Conservation (phyloP, 495 filamentous ascomycete genomes). For the Aspergillus avenaceus region DNA sequence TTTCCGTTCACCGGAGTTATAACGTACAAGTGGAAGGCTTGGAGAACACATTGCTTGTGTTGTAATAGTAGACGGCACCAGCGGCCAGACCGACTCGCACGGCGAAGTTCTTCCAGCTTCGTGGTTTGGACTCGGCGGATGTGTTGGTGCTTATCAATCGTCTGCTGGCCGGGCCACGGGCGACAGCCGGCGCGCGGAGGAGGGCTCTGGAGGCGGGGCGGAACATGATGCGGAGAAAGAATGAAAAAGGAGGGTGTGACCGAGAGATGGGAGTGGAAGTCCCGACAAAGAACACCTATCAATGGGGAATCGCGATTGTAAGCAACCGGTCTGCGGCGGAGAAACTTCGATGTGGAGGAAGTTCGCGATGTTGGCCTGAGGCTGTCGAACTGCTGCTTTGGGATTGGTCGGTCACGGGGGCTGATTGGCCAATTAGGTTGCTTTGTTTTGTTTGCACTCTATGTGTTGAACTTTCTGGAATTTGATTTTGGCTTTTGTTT, state of each 20-base stretch:
- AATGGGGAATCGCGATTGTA: not conserved
- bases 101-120: conserved; percentile 78
- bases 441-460: too few relatives aligned
- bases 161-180: conserved; percentile 36
- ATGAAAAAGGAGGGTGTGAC: conserved; percentile 9
- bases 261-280: conserved; percentile 1
- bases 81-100: conserved; percentile 70
- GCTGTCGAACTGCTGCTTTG: not conserved
- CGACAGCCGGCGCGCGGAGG: conserved; percentile 42
- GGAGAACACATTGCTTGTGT: conserved; percentile 81
- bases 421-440: not conserved
- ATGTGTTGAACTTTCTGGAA: too few relatives aligned
- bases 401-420: not conserved
- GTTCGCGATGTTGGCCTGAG: conserved; percentile 6
- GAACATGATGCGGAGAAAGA: conserved; percentile 48
- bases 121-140: conserved; percentile 56
- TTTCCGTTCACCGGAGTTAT: too few relatives aligned
- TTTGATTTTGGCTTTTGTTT: too few relatives aligned
- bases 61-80: conserved; percentile 86
- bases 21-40: conserved; percentile 75
- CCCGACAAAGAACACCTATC: not conserved
- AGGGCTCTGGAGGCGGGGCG: conserved; percentile 54
- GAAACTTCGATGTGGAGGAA: conserved; percentile 3
- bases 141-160: conserved; percentile 74
- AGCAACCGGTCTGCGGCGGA: conserved; percentile 3